Evolutionary conservation across 176 grass and related monocot species (phyloP), one percentile per base, ranked within the genome.

Genomic region (Oryza nivara): DNA sequence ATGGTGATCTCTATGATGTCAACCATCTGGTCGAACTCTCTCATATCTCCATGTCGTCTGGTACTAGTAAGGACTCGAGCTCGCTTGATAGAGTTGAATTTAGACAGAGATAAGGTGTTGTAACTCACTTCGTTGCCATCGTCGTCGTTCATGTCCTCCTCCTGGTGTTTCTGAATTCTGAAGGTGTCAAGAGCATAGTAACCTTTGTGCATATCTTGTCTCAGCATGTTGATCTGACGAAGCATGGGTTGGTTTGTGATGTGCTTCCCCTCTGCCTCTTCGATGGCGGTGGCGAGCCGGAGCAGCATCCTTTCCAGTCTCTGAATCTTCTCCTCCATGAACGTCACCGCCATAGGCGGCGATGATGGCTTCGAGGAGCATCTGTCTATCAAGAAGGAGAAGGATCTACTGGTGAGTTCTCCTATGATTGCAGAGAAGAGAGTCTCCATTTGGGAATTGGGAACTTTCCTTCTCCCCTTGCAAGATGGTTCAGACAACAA

Each of bases 341-440:
- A 41, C 40, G 35, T 35, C 4, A 0, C 1, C 40, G 7, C 40
- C 40, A 41, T 1, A 41, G 49, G 35, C 12, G 16, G 11, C 17
- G 2, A 10, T 45, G 35, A 10, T 7, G 0, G 13, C 11, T 51
- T 4, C 0, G 15, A 45, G 3, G 7, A 20, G 8, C 77, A 85
- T 20, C 34, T 77, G 65, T 78, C 61, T 74, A 85, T 63, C 23
- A 85, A 41, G 23, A 85, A 85, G 8, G 83, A 85, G 70, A 72
- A 6, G 56, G 51, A 79, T 63, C 75, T 22, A 9, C 51, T 65
- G 36, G 63, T 3, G 15, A 86, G 40, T 9, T 86, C 75, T 22
- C 75, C 75, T 5, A 72, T 16, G 11, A 68, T 34, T 25, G 75
- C 75, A 65, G 40, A 72, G 34, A 79, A 47, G 36, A 86, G 25